A percentile compares a stretch with the other conserved stretches of the same genome.
These are phyloP conservation scores for Phoma sp. DNA, from an alignment of 2,329 filamentous ascomycete species.

Conservation along the genomic window DNA sequence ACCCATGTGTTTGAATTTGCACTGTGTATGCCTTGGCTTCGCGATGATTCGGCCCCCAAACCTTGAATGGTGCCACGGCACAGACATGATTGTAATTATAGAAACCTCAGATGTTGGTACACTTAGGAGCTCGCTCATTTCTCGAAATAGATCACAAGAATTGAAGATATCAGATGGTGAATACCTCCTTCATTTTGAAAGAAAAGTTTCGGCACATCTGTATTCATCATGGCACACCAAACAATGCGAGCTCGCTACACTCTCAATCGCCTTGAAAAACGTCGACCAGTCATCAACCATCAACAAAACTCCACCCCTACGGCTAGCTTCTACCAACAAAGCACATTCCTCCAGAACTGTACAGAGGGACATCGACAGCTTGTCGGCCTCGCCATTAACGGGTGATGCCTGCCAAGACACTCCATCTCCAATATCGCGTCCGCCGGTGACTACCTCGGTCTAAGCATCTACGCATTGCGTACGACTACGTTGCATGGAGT, in stretches of 20 bases:
- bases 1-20: not conserved
- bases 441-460: not conserved
- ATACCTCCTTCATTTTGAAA: slow-evolving; percentile 1
- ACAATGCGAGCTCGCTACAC: not conserved
- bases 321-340: not conserved
- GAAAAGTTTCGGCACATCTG: not conserved
- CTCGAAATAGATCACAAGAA: slow-evolving; percentile 5
- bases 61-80: not conserved
- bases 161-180: slow-evolving; percentile 8
- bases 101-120: not conserved
- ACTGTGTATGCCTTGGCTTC: not conserved
- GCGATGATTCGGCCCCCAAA: slow-evolving; percentile 4
- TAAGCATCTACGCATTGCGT: not conserved
- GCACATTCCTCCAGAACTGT: slow-evolving; percentile 5
- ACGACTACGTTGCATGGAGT: not conserved
- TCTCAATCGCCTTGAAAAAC: not conserved
- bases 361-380: not conserved
- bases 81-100: not conserved
- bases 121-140: not conserved
- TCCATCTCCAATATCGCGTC: not conserved
- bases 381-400: not conserved
- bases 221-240: not conserved
- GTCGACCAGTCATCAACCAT: not conserved
- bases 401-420: not conserved
- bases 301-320: not conserved